phyloP scores from a whole-genome alignment of 2,329 filamentous ascomycete species.

The Fusarium scirpi region DNA sequence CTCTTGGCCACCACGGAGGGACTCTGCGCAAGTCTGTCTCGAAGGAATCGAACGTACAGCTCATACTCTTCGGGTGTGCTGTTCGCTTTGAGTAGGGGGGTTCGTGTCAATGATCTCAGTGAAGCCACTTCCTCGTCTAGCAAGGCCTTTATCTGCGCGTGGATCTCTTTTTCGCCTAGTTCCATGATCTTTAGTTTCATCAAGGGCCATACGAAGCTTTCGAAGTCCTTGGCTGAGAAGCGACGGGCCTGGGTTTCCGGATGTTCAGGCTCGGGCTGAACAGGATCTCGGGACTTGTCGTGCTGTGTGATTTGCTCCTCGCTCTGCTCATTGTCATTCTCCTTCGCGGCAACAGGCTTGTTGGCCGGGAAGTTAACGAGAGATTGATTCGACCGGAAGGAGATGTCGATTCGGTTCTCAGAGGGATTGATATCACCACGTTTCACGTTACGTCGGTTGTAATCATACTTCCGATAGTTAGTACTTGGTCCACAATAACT shows the following conservation, averaged over 20 bases:
- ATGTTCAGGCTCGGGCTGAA: neutral
- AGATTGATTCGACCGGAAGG: neutral
- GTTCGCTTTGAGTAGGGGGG: neutral
- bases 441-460: neutral
- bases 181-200: neutral
- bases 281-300: fast-evolving
- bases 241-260: fast-evolving
- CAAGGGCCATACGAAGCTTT: neutral
- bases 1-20: fast-evolving
- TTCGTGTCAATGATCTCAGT: neutral
- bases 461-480: conserved; percentile 24
- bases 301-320: fast-evolving
- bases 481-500: neutral
- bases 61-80: neutral
- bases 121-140: neutral
- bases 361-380: too few species aligned
- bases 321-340: neutral
- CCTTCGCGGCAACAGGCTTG: neutral
- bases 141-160: fast-evolving
- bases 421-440: conserved; percentile 33
- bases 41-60: neutral
- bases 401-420: neutral
- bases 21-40: neutral
- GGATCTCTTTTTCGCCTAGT: neutral
- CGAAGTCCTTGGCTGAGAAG: neutral